phyloP scores from a whole-genome alignment of 75 land plant genomes.

The Pseudotsuga menziesii region DNA sequence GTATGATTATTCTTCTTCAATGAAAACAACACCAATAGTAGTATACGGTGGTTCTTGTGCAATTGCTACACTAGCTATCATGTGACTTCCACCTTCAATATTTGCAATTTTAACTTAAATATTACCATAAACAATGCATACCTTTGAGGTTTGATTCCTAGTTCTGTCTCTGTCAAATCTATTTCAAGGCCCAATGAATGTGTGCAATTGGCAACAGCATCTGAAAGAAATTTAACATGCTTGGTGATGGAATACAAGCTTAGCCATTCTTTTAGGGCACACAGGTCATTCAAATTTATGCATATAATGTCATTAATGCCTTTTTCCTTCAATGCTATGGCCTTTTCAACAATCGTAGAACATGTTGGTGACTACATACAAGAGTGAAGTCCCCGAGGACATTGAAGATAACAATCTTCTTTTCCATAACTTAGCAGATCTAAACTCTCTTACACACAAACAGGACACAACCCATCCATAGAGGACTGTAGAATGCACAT shows the following conservation, averaged over 20 bases:
- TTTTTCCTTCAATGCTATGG: conserved; percentile 51
- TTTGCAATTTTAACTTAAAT: conserved; percentile 82
- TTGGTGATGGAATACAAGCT: conserved; percentile 73
- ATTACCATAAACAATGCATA: conserved; percentile 66
- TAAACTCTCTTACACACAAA: no score
- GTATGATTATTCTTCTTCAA: no score
- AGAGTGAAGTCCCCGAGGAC: conserved; percentile 92
- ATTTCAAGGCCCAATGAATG: conserved; percentile 80
- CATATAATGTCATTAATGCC: conserved; percentile 58
- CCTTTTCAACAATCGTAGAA: conserved; percentile 60
- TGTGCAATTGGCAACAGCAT: conserved; percentile 76
- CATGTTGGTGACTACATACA: conserved; percentile 60
- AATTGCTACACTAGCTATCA: no score
- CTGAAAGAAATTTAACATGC: conserved; percentile 68
- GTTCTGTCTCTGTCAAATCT: conserved; percentile 69
- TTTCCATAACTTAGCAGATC: conserved; percentile 16
- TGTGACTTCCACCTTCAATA: conserved; percentile 75
- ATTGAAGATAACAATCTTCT: conserved; percentile 70
- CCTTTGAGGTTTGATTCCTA: conserved; percentile 74
- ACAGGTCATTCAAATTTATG: conserved; percentile 84
- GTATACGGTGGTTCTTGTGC: no score
- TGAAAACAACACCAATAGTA: no score
- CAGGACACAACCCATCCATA: no score
- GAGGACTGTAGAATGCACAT: no score
- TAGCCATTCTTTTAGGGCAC: conserved; percentile 88